These are phyloP conservation scores for Coemansia reversa DNA, from an alignment of 192 early-diverging fungal species.

Conservation along the genomic window DNA sequence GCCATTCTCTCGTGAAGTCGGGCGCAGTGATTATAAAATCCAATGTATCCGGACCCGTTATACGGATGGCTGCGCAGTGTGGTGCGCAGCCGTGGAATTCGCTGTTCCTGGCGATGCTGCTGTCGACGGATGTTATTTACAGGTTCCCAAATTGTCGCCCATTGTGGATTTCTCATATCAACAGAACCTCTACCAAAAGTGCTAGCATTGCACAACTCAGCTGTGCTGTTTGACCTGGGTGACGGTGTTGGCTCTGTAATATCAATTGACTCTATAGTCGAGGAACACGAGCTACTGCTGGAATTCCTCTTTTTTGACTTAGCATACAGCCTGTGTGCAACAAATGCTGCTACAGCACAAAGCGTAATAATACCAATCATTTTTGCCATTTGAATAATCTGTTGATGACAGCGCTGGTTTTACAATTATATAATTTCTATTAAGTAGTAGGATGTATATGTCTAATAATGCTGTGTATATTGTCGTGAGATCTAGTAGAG, in stretches of 20 bases:
- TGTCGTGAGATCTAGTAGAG: no score
- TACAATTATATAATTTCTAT: no score
- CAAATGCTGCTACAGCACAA: background rate
- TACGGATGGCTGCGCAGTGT: no score
- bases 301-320: background rate
- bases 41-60: no score
- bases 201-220: no score
- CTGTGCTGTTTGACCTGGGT: background rate
- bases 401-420: background rate
- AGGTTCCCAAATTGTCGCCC: background rate
- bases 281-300: background rate
- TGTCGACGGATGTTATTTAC: slow-evolving; percentile 1
- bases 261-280: background rate
- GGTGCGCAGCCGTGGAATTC: no score
- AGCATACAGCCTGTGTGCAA: background rate
- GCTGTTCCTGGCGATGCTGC: slow-evolving; percentile 1
- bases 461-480: no score
- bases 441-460: no score
- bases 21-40: background rate
- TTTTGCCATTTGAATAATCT: background rate
- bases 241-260: no score
- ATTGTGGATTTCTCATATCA: no score
- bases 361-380: background rate
- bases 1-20: background rate
- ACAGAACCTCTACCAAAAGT: no score